A percentile compares a stretch with the other conserved stretches of the same genome.
Evolutionary conservation across 1,139 yeast genomes (phyloP).

Genomic region (Magnusiomyces suaveolens): DNA sequence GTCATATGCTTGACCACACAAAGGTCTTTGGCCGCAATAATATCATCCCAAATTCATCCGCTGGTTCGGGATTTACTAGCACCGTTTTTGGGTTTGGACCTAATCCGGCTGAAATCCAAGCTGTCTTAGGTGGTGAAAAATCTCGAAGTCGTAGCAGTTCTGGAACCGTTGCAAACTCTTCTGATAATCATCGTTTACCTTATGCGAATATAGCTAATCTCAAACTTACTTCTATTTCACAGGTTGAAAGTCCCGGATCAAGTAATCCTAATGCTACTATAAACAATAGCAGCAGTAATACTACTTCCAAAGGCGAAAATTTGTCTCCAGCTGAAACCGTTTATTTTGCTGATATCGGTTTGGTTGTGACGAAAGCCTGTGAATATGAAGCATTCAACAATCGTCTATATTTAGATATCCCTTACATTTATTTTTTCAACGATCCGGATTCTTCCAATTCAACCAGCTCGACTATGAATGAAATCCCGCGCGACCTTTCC

Average conservation of each 20-base stretch:
- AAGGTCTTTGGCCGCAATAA: not conserved
- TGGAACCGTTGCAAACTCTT: not conserved
- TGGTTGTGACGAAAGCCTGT: slow-evolving; percentile 1
- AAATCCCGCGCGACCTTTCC: not conserved
- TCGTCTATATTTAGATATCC: slow-evolving; percentile 4
- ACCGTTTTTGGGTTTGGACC: not conserved
- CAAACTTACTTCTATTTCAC: not conserved
- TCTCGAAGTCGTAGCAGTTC: not conserved
- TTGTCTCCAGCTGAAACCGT: not conserved
- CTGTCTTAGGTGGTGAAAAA: not conserved
- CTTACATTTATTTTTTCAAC: not conserved
- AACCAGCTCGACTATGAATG: not conserved
- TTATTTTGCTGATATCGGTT: not conserved
- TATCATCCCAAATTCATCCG: not conserved
- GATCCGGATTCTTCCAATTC: not conserved
- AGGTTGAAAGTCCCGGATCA: not conserved
- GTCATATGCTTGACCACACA: slow-evolving; percentile 1
- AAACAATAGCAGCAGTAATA: not conserved
- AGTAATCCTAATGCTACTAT: not conserved
- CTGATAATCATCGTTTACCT: not conserved
- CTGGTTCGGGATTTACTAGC: not conserved
- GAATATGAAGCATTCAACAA: slow-evolving; percentile 2
- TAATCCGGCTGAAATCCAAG: not conserved
- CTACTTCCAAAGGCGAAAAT: not conserved
- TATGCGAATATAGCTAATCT: not conserved